Percentiles rank a stretch among this genome's conserved stretches.
Evolutionary conservation across 768 basidiomycete species (phyloP).

Genomic region (Mrakia blollopis): DNA sequence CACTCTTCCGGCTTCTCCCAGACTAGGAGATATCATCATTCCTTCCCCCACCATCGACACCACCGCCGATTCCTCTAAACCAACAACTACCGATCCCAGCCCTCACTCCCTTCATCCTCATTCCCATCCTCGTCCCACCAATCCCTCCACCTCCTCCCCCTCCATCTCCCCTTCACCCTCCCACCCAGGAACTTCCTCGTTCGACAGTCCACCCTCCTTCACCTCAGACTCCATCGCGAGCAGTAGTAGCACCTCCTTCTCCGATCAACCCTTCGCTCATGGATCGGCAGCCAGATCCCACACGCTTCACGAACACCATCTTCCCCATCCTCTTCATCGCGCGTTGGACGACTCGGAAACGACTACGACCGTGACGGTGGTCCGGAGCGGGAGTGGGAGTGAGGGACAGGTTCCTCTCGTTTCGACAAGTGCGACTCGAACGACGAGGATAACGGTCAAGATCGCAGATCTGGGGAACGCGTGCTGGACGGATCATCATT

Average conservation of each 20-base stretch:
- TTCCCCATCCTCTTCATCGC: neutral
- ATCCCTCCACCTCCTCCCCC: conserved; percentile 33
- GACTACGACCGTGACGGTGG: neutral
- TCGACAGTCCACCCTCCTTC: neutral
- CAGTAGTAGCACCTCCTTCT: neutral
- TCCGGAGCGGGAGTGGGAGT: too few species aligned
- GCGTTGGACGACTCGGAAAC: neutral
- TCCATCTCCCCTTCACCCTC: conserved; percentile 8
- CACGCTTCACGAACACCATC: neutral
- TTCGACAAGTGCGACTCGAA: conserved; percentile 47
- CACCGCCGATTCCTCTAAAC: too few species aligned
- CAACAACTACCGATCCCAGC: conserved; percentile 10
- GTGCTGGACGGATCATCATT: conserved; percentile 87
- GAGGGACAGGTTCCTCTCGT: conserved; percentile 36
- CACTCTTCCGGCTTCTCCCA: conserved; percentile 36
- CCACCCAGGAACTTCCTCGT: conserved; percentile 3
- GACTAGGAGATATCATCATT: conserved; percentile 38
- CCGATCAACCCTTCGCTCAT: conserved; percentile 20
- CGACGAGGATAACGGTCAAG: conserved; percentile 82
- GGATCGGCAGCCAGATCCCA: conserved; percentile 31
- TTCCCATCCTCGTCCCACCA: too few species aligned
- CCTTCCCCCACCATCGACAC: conserved; percentile 38
- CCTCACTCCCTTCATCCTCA: neutral
- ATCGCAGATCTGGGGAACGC: conserved; percentile 98
- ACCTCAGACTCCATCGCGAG: neutral